Evolutionary conservation across 441 rosid genomes (phyloP), one percentile per base, ranked within the genome.

Genomic region (Melastoma candidum): DNA sequence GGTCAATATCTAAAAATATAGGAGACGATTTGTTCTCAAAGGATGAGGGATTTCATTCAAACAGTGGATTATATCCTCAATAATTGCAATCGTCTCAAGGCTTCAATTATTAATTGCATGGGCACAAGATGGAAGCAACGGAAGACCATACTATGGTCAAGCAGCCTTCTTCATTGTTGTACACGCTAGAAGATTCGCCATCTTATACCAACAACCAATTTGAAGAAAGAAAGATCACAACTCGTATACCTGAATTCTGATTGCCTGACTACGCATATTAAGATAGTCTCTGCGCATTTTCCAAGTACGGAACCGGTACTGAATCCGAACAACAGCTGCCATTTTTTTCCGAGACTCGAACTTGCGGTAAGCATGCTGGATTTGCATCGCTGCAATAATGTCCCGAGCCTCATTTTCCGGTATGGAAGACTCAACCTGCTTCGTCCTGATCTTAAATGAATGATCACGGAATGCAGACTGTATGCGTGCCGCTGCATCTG

Each of bases 401-500:
- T 11, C 60, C 45, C 71, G 73, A 24, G 92, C 99, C 56, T 94
- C 97, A 11, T 71, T 80, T 71, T 86, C 99, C n/a, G 82, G 76
- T 67, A 26, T 80, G 56, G 66, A 60, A 66, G 9, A 56, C 70
- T 69, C 52, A 53, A 83, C 74, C 25, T 83, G 85, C 32, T 59
- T 60, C 32, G 95, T 68, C 65, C 74, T 75, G 25, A 77, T 64
- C 65, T 90, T 80, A 7, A 94, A 66, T 14, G 94, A 81, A 45
- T 82, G 93, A 66, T 83, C 97, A 67, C 96, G 78, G 64, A 87
- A 76, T 46, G 99, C 97, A 62, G 60, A 68, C 53, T 94, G 96
- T 66, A 94, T 94, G 14, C 92, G 92, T 3, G 86, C 93, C 4
- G 99, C 99, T 7, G 97, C 99, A 65, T 79, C 96, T 54, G 97